Base-by-base conservation (phyloP, 1,139 yeast genomes). In the Magnusiomyces sp. region DNA sequence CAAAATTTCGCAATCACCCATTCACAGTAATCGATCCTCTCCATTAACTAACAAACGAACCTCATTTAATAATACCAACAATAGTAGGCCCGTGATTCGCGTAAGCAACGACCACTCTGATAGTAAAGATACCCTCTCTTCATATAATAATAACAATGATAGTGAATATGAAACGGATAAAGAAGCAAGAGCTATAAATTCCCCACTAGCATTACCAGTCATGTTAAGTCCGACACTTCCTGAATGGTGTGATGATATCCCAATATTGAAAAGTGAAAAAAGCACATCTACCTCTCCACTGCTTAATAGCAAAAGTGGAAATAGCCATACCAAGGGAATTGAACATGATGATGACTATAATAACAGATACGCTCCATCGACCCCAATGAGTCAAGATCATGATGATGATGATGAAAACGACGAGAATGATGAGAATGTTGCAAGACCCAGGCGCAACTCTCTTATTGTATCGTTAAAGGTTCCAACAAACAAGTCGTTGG, bases 171-270 rank as follows among this genome's bases (percentile, higher is more conserved):
- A 5, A 34, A 5, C 13, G 16, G 27, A 19, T 20, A 48, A 40
- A 36, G 51, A 49, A 4, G 16, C 45, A 19, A 45, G 29, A 41
- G 14, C 14, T 13, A n/a, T 20, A 19, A 41, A 39, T 20, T 42
- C 53, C 14, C 48, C 51, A 16, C 42, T 49, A 11, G 68, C 69
- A 55, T 65, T 72, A 33, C 70, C 70, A 33, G 66, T 68, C 4
- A 59, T 65, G 63, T 57, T 65, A 45, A 63, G 68, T 48, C 70
- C 70, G 7, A 63, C 70, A 13, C 56, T 65, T 32, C 69, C 69
- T 11, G 53, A 63, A 3, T 61, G 65, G 64, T 58, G 56, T 16
- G 62, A 58, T 20, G 60, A 56, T 13, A 23, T 52, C 10, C 14
- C 37, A 13, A 33, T n/a, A 34, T 9, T 11, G 13, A 14, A 34